Base-by-base conservation (phyloP, 139 green algal species). In the Tetraselmis striata region DNA sequence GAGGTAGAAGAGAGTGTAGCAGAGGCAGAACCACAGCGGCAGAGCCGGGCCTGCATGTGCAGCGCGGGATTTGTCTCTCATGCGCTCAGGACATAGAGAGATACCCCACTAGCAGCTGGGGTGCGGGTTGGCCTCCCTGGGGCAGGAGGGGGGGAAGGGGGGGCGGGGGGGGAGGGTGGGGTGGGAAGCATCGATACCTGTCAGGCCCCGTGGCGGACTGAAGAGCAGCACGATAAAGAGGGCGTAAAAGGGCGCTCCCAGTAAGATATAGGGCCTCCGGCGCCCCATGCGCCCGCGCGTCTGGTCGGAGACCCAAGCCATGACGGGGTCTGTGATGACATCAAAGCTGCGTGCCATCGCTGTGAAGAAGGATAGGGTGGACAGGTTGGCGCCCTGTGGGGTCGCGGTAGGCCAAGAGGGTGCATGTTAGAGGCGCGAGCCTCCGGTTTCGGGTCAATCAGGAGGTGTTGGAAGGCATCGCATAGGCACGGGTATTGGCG, bases 291-390 rank as follows among this genome's bases (percentile, higher is more conserved):
- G 29, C 31, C 27, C 75, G 27, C 79, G 58, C 5, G 81, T 85
- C 23, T 31, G 27, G 81, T 85, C 85, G 22, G 81, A 80, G 24
- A 79, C 28, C 84, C 81, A 85, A 23, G 77, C 85, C 81, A 88
- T 88, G 2, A 86, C 0, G 30, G 85, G 85, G 79, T 88, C 85
- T 1, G 59, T 84, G 22, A 88, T 77, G 76, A 88, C 75, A 67
- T 88, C 85, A 11, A 84, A 82, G n/a, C 77, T 84, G 18, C 85
- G 77, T 1, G 85, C 81, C 59, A 83, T 31, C 30, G 85, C 85
- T 23, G 78, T 88, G 85, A 88, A 88, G 79, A 88, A 88, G 11
- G 81, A 81, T 25, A 88, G 79, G 74, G 86, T 85, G 2, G 85
- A 45, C 23, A 88, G 82, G 58, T 58, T 80, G 11, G 80, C 83